phyloP scores from a whole-genome alignment of 129 eudicot species.

The Centaurea solstitialis region DNA sequence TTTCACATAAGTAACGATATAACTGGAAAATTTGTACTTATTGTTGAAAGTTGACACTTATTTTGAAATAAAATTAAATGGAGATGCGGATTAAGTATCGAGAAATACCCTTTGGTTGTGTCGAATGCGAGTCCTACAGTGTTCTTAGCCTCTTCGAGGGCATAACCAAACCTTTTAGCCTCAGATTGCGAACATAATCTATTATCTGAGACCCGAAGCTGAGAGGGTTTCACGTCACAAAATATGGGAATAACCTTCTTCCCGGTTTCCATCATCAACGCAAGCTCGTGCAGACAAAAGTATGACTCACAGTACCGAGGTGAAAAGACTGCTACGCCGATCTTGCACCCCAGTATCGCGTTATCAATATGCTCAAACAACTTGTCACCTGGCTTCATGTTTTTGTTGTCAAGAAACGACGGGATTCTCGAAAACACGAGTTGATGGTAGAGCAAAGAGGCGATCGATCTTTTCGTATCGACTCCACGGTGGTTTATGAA shows the following conservation, averaged over 20 bases:
- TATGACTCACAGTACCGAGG: constrained; percentile 76
- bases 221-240: constrained; percentile 80
- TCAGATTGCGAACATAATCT: constrained; percentile 33
- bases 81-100: background rate
- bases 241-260: constrained; percentile 77
- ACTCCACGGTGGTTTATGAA: constrained; percentile 73
- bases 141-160: constrained; percentile 72
- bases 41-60: background rate
- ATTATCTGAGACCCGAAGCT: constrained; percentile 46
- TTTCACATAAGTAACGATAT: background rate
- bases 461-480: constrained; percentile 67
- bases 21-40: background rate
- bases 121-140: constrained; percentile 76
- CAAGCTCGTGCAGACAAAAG: constrained; percentile 84
- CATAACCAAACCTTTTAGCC: constrained; percentile 43
- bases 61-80: background rate
- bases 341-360: constrained; percentile 53
- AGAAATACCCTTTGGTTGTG: constrained; percentile 60
- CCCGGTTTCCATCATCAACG: constrained; percentile 62
- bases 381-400: constrained; percentile 79
- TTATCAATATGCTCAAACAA: constrained; percentile 62
- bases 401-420: constrained; percentile 79
- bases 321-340: constrained; percentile 74
- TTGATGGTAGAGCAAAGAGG: constrained; percentile 60
- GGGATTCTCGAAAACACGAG: constrained; percentile 44